A percentile compares a stretch with the other conserved stretches of the same genome.
These are phyloP conservation scores for Penicillium goetzii DNA, from an alignment of 495 filamentous ascomycete genomes.

Conservation along the genomic window DNA sequence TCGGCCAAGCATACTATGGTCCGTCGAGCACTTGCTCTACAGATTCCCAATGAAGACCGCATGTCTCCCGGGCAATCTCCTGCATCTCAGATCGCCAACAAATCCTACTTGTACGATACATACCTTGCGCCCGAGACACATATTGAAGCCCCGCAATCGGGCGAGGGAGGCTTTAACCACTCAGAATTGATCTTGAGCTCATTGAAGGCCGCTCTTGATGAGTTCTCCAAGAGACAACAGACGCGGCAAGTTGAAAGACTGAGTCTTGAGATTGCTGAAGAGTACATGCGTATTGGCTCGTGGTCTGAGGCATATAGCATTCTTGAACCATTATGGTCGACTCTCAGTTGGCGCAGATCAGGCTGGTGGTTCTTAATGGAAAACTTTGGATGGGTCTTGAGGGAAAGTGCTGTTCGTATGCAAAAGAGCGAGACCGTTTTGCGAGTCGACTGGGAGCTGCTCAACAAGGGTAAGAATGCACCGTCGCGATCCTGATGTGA, in stretches of 20 bases:
- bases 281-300: constrained; percentile 61
- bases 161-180: constrained; percentile 63
- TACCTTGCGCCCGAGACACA: constrained; percentile 82
- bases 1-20: constrained; percentile 67
- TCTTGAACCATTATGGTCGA: constrained; percentile 72
- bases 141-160: constrained; percentile 64
- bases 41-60: constrained; percentile 77
- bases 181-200: constrained; percentile 61
- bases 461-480: constrained; percentile 61
- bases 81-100: constrained; percentile 66
- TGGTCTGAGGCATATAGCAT: constrained; percentile 71
- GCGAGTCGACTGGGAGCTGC: constrained; percentile 82
- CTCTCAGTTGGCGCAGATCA: constrained; percentile 72
- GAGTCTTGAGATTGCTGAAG: constrained; percentile 68
- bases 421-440: constrained; percentile 69
- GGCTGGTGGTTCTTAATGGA: constrained; percentile 81
- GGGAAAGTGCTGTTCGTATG: constrained; percentile 68
- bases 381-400: constrained; percentile 72
- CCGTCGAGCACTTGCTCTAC: constrained; percentile 62
- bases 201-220: constrained; percentile 60
- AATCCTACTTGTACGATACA: constrained; percentile 76
- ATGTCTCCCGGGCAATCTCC: constrained; percentile 66
- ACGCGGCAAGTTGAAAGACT: constrained; percentile 67
- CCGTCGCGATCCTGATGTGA: background rate
- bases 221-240: constrained; percentile 69